These are phyloP conservation scores for Umbilicus rupestris DNA, from an alignment of 164 flowering plant species.

Conservation along the genomic window DNA sequence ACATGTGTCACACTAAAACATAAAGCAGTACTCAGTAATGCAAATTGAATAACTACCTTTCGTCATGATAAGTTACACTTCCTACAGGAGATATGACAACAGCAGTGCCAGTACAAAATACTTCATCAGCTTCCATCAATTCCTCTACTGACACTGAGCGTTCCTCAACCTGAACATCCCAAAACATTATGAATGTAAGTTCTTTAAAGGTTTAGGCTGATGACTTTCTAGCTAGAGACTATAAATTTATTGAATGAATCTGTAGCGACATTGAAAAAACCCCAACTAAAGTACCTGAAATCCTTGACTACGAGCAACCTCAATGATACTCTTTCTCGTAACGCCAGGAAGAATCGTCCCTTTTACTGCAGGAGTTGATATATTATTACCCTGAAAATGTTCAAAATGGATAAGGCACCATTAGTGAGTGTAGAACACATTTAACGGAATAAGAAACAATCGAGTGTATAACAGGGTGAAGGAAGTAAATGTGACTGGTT, in stretches of 20 bases:
- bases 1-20: background rate
- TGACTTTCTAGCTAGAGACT: background rate
- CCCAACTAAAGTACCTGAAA: conserved; percentile 46
- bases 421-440: background rate
- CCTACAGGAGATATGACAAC: conserved; percentile 84
- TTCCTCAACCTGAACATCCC: conserved; percentile 56
- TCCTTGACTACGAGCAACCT: conserved; percentile 73
- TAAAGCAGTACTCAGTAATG: background rate
- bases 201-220: background rate
- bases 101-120: conserved; percentile 86
- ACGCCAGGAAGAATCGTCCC: conserved; percentile 97
- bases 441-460: background rate
- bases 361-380: conserved; percentile 77
- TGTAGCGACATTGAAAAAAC: background rate
- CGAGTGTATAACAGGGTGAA: background rate
- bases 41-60: conserved; percentile 38
- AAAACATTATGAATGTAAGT: background rate
- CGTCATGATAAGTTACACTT: conserved; percentile 60
- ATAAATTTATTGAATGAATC: background rate
- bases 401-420: background rate
- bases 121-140: conserved; percentile 86
- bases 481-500: background rate
- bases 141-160: conserved; percentile 63
- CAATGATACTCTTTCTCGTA: conserved; percentile 90
- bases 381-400: conserved; percentile 38